Percentiles rank a stretch among this genome's conserved stretches.
Evolutionary conservation across 2,329 filamentous ascomycete genomes (phyloP).

Genomic region (Alternaria sp.): DNA sequence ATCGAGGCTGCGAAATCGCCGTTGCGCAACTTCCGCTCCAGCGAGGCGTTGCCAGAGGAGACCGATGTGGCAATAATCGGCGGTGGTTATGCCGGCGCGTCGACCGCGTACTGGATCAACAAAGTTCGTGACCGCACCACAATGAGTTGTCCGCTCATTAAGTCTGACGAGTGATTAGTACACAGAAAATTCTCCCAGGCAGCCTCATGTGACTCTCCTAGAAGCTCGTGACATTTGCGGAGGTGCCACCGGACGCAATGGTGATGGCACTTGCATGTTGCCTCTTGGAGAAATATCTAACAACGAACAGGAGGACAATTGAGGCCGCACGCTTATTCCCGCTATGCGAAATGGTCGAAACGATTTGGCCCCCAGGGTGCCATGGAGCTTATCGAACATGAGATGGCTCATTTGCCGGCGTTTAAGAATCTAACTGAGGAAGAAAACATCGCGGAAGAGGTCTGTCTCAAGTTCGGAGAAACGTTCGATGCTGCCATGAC

Average conservation of each 20-base stretch:
- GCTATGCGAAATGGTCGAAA: slow-evolving; percentile 13
- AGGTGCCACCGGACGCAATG: slow-evolving; percentile 16
- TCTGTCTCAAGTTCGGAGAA: slow-evolving; percentile 17
- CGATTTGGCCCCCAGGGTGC: slow-evolving; percentile 14
- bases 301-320: slow-evolving; percentile 15
- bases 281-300: neutral
- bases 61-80: slow-evolving; percentile 23
- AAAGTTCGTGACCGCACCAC: slow-evolving; percentile 9
- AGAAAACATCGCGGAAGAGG: slow-evolving; percentile 14
- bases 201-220: slow-evolving; percentile 16
- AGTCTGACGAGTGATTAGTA: slow-evolving; percentile 7
- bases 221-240: slow-evolving; percentile 18
- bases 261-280: neutral
- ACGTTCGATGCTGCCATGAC: slow-evolving; percentile 22
- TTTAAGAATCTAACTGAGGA: slow-evolving; percentile 11
- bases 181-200: slow-evolving; percentile 7
- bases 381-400: slow-evolving; percentile 18
- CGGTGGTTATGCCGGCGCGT: slow-evolving; percentile 15
- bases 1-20: slow-evolving; percentile 17
- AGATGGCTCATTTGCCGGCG: slow-evolving; percentile 13
- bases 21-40: slow-evolving; percentile 13
- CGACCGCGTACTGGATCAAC: slow-evolving; percentile 20
- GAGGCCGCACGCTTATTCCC: slow-evolving; percentile 17
- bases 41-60: slow-evolving; percentile 7
- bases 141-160: neutral